Percentiles rank a stretch among this genome's conserved stretches.
Evolutionary conservation across 768 basidiomycete species (phyloP).

Genomic region (Russula brevipes): DNA sequence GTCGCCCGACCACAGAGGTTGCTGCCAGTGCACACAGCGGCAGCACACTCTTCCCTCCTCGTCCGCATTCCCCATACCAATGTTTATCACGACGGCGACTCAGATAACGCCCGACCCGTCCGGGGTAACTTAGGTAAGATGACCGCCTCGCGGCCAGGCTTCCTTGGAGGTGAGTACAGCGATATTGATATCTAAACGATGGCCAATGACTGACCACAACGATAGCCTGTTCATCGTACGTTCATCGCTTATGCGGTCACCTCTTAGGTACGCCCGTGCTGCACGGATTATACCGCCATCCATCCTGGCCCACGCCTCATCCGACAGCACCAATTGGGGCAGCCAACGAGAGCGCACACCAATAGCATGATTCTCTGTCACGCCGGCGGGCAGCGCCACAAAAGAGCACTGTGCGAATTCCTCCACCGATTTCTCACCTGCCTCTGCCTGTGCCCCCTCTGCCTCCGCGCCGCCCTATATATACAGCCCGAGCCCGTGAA

Average conservation of each 20-base stretch:
- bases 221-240: conserved; percentile 76
- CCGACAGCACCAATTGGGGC: conserved; percentile 70
- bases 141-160: too few species aligned
- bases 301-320: conserved; percentile 95
- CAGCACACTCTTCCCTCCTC: too few species aligned
- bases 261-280: conserved; percentile 35
- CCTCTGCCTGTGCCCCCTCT: conserved; percentile 3
- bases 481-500: conserved; percentile 57
- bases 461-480: conserved; percentile 37
- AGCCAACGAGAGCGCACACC: conserved; percentile 77
- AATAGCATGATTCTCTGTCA: conserved; percentile 77
- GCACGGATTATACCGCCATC: conserved; percentile 67
- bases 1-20: too few species aligned
- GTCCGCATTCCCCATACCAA: too few species aligned
- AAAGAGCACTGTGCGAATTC: conserved; percentile 52
- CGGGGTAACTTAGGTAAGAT: too few species aligned
- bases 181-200: too few species aligned
- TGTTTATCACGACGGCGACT: too few species aligned
- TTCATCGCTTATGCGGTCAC: conserved; percentile 40
- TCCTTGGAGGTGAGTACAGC: too few species aligned
- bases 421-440: conserved; percentile 25
- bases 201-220: conserved; percentile 82
- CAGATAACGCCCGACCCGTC: too few species aligned
- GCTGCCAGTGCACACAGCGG: too few species aligned
- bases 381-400: conserved; percentile 58